These are phyloP conservation scores for Rutstroemia sydowiana DNA, from an alignment of 2,329 filamentous ascomycete species.

Conservation along the genomic window DNA sequence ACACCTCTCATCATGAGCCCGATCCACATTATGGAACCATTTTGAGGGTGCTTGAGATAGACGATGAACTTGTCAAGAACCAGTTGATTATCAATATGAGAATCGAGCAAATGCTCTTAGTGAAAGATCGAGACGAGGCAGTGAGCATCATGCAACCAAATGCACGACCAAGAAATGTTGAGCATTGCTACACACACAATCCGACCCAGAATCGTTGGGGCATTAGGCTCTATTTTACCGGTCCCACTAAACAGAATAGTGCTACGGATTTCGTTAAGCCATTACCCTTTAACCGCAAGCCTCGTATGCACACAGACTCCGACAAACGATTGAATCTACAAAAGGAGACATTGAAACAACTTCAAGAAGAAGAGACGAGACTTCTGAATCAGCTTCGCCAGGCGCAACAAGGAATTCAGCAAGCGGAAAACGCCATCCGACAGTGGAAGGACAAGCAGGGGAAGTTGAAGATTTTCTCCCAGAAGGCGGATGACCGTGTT, in stretches of 20 bases:
- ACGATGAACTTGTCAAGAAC: constrained; percentile 69
- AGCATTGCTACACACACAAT: constrained; percentile 61
- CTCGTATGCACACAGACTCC: constrained; percentile 76
- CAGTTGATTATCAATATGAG: constrained; percentile 74
- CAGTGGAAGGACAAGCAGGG: constrained; percentile 40
- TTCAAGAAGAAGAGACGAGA: constrained; percentile 47
- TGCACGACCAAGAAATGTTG: constrained; percentile 58
- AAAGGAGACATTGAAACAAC: constrained; percentile 42
- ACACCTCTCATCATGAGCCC: constrained; percentile 66
- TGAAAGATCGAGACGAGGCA: constrained; percentile 60
- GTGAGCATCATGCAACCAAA: constrained; percentile 60
- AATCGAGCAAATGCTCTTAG: constrained; percentile 79
- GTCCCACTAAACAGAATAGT: constrained; percentile 33
- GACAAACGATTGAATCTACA: constrained; percentile 55
- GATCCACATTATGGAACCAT: constrained; percentile 67
- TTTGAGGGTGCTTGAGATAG: constrained; percentile 72
- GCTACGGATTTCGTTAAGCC: constrained; percentile 42
- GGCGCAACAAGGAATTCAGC: constrained; percentile 39
- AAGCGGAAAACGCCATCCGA: constrained; percentile 40
- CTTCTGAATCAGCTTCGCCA: constrained; percentile 33
- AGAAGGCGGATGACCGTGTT: constrained; percentile 54
- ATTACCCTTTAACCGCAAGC: constrained; percentile 25
- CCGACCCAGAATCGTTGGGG: constrained; percentile 54
- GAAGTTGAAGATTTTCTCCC: constrained; percentile 47
- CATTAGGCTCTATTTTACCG: constrained; percentile 46